Evolutionary conservation across 768 basidiomycete species (phyloP), one percentile per base, ranked within the genome.

Genomic region (Auricularia auricula-judae): DNA sequence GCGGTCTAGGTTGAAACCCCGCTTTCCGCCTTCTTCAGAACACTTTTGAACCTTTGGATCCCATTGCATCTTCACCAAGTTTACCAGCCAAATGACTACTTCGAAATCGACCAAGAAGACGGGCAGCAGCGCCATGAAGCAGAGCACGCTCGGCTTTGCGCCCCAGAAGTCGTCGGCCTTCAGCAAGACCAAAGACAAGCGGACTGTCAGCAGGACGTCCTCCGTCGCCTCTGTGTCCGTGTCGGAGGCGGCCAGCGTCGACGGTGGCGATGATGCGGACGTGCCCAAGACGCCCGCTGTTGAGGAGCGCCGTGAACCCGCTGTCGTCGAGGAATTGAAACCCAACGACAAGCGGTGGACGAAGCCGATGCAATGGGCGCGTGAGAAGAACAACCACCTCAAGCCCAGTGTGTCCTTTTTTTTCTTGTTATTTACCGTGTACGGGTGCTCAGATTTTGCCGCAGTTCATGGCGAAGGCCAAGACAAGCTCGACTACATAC

Each of bases 381-480:
- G 76, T 67, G 69, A 70, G 51, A 82, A 79, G 70, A 87, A 85
- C 81, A 86, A 83, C 0, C 66, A 81, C 63, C 64, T 82, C 39
- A 70, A 78, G 61, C 81, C 87, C 8, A 82, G 91, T 93, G 71
- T 76, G 87, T 79, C 18, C 43, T n/a, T 2, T n/a, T n/a, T 33
- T 36, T 35, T 61, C 33, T 65, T 61, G 47, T 3, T 36, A 61
- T 33, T 33, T 12, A 12, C 29, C 29, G 29, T 53, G 34, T 62
- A 44, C 54, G 42, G 12, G 59, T 23, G 61, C 29, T 35, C 60
- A 47, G 64, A 56, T 62, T 62, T 44, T 36, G 53, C 34, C 23
- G 0, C 67, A 93, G 91, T 91, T 39, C 89, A 93, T 72, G 78
- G 74, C 0, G 77, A 86, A 67, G 79, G 77, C 3, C 80, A 88